A percentile compares a stretch with the other conserved stretches of the same genome.
phyloP scores from a whole-genome alignment of 768 basidiomycete genomes.

The Lactarius pseudohatsudake region DNA sequence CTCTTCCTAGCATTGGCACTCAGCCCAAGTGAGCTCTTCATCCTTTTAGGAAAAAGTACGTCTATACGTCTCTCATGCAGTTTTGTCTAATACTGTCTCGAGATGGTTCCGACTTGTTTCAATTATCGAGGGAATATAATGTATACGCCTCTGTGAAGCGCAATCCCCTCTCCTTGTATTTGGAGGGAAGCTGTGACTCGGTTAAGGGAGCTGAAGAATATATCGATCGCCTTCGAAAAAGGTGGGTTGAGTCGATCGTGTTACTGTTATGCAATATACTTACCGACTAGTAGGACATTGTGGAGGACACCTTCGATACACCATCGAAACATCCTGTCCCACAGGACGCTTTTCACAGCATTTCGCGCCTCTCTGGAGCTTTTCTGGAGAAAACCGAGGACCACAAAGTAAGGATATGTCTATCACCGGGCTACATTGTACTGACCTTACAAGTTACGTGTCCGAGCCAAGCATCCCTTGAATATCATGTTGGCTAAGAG shows the following conservation, averaged over 20 bases:
- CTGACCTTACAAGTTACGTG: conserved; percentile 46
- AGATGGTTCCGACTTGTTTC: conserved; percentile 67
- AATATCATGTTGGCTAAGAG: conserved; percentile 49
- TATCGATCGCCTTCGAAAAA: conserved; percentile 46
- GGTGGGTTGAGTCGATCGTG: conserved; percentile 38
- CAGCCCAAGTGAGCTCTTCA: conserved; percentile 58
- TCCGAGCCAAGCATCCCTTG: conserved; percentile 48
- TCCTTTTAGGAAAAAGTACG: conserved; percentile 71
- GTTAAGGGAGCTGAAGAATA: conserved; percentile 49
- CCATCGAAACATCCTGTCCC: conserved; percentile 47
- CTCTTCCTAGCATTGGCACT: conserved; percentile 51
- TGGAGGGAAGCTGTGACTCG: conserved; percentile 56
- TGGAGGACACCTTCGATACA: conserved; percentile 41
- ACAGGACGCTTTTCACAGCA: conserved; percentile 51
- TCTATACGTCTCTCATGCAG: conserved; percentile 9
- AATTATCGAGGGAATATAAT: conserved; percentile 57
- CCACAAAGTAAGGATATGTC: conserved; percentile 45
- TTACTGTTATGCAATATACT: conserved; percentile 11
- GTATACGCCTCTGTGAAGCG: conserved; percentile 59
- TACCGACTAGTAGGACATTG: conserved; percentile 30
- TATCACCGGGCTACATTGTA: neutral
- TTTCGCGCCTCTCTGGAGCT: conserved; percentile 69
- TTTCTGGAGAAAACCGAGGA: conserved; percentile 54
- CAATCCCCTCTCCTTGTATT: conserved; percentile 56
- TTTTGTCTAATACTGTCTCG: conserved; percentile 17